Evolutionary conservation across 176 grass and related monocot species (phyloP).

Genomic region (Aegilops speltoides): DNA sequence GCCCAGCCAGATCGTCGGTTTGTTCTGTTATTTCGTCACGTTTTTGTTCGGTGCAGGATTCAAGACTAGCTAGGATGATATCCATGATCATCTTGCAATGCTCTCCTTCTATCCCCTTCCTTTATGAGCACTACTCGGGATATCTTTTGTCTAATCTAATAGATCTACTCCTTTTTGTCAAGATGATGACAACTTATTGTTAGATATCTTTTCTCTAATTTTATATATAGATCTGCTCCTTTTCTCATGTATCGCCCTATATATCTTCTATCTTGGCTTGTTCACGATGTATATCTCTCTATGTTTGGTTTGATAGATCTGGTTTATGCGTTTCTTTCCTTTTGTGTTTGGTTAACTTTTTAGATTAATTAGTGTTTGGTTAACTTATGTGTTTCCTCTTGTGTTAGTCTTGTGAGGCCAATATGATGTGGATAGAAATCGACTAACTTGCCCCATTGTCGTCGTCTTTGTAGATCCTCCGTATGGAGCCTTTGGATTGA

Average conservation of each 20-base stretch:
- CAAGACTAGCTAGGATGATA: not conserved
- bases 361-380: no score
- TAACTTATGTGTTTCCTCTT: no score
- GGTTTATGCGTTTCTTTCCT: not conserved
- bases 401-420: no score
- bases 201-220: no score
- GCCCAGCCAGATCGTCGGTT: not conserved
- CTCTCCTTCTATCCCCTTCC: not conserved
- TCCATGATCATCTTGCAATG: not conserved
- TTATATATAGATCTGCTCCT: no score
- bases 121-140: no score
- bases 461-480: not conserved
- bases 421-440: no score
- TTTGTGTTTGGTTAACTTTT: not conserved
- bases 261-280: not conserved
- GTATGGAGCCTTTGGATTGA: conserved; percentile 9
- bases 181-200: no score
- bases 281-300: not conserved
- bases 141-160: no score
- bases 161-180: no score
- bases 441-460: not conserved
- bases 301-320: not conserved
- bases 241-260: not conserved
- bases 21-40: not conserved
- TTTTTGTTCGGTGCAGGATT: not conserved